These are phyloP conservation scores for Coffea eugenioides DNA, from an alignment of 257 asterid genomes.

Conservation along the genomic window DNA sequence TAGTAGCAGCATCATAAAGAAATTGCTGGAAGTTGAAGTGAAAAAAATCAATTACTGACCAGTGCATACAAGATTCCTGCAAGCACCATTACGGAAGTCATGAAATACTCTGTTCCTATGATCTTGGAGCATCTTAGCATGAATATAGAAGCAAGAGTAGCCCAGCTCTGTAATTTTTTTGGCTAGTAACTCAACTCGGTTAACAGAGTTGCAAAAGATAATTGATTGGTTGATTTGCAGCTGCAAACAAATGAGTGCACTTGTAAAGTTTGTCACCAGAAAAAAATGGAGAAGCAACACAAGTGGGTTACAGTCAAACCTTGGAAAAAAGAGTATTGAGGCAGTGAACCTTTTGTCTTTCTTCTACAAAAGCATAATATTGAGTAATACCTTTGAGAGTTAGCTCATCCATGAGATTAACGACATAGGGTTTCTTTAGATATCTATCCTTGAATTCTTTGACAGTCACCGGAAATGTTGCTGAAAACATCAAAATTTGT, in stretches of 20 bases:
- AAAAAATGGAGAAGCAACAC: not conserved
- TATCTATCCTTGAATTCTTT: constrained; percentile 65
- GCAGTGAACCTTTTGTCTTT: constrained; percentile 49
- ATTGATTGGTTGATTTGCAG: constrained; percentile 79
- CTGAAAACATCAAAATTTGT: constrained; percentile 74
- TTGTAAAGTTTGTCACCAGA: constrained; percentile 5
- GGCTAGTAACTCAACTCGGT: constrained; percentile 75
- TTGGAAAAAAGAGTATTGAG: constrained; percentile 77
- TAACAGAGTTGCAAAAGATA: constrained; percentile 79
- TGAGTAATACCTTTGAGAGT: constrained; percentile 80
- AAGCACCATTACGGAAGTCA: constrained; percentile 81
- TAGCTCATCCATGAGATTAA: constrained; percentile 81
- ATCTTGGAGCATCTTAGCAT: constrained; percentile 83
- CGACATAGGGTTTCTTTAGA: constrained; percentile 56
- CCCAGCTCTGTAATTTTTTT: constrained; percentile 84
- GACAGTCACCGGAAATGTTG: constrained; percentile 80
- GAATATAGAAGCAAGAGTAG: constrained; percentile 78
- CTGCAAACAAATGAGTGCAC: constrained; percentile 35
- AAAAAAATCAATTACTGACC: constrained; percentile 34
- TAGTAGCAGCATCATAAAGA: not conserved
- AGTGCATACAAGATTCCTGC: constrained; percentile 83
- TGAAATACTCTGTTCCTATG: constrained; percentile 81
- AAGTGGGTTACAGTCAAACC: constrained; percentile 32
- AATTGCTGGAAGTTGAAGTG: not conserved
- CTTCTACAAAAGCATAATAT: constrained; percentile 72